Percentiles rank a stretch among this genome's conserved stretches.
Conservation (phyloP, 345 rosid genomes). For the Citrus mangshanensis region DNA sequence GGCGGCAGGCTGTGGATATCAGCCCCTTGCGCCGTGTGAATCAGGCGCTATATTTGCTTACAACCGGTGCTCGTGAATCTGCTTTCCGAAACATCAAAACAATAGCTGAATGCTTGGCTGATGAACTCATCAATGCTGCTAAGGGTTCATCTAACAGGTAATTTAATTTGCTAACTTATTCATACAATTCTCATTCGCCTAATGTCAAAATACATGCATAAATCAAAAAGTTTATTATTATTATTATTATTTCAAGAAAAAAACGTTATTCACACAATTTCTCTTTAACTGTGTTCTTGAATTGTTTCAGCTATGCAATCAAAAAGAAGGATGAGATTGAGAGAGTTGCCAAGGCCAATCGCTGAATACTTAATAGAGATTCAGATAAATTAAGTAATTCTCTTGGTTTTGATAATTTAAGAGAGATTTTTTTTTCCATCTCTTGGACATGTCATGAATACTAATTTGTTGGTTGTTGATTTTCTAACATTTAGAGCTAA, state of each 20-base stretch:
- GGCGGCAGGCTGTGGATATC: conserved; percentile 89
- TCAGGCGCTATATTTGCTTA: conserved; percentile 68
- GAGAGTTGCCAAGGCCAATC: conserved; percentile 88
- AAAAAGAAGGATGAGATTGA: conserved; percentile 89
- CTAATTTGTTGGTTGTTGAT: background rate
- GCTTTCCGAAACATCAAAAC: conserved; percentile 83
- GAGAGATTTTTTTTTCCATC: background rate
- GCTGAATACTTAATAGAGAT: conserved; percentile 30
- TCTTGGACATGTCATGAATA: background rate
- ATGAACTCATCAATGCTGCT: conserved; percentile 85
- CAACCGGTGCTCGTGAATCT: conserved; percentile 83
- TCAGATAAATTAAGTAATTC: background rate
- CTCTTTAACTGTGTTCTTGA: background rate
- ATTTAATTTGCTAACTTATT: background rate
- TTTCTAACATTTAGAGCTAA: background rate
- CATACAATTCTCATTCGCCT: too few relatives aligned
- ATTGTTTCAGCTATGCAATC: conserved; percentile 57
- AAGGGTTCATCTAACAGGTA: conserved; percentile 89
- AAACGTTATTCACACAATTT: too few relatives aligned
- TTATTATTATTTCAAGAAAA: too few relatives aligned
- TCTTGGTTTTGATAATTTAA: background rate
- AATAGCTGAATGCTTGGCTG: conserved; percentile 85
- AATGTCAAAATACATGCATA: too few relatives aligned
- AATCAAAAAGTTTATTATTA: too few relatives aligned
- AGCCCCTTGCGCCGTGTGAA: conserved; percentile 79